Evolutionary conservation across 495 filamentous ascomycete species (phyloP).

Genomic region (Cladorrhinum samala): DNA sequence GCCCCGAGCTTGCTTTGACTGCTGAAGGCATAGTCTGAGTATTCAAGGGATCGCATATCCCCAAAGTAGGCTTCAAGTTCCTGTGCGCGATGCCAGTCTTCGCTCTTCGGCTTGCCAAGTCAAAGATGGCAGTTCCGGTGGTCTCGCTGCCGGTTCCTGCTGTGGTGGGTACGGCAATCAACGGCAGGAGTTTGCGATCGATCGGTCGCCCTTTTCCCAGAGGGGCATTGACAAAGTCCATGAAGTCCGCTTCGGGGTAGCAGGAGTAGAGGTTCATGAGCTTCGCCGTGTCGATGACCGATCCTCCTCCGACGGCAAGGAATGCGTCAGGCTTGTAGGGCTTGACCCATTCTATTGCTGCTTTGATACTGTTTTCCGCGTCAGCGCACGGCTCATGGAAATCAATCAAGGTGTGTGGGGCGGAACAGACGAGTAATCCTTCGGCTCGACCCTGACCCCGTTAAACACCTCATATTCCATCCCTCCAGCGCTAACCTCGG

Average conservation of each 20-base stretch:
- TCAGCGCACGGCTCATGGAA: not conserved
- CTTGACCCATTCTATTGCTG: slow-evolving; percentile 80
- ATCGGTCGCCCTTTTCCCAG: slow-evolving; percentile 84
- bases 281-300: slow-evolving; percentile 95
- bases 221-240: slow-evolving; percentile 97
- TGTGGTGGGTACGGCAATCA: slow-evolving; percentile 92
- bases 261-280: slow-evolving; percentile 93
- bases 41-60: slow-evolving; percentile 93
- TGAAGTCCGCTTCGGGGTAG: slow-evolving; percentile 81
- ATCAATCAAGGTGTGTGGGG: not conserved
- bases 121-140: slow-evolving; percentile 96
- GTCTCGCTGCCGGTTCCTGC: slow-evolving; percentile 94
- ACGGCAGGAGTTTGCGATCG: slow-evolving; percentile 66
- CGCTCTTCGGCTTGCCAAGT: slow-evolving; percentile 76
- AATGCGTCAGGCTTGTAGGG: slow-evolving; percentile 78
- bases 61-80: slow-evolving; percentile 89
- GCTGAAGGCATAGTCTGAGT: slow-evolving; percentile 91
- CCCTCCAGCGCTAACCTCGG: slow-evolving; percentile 45
- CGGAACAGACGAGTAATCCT: slow-evolving; percentile 70
- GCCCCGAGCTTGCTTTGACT: slow-evolving; percentile 78
- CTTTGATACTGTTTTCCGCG: slow-evolving; percentile 55
- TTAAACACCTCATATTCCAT: slow-evolving; percentile 77
- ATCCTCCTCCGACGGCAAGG: slow-evolving; percentile 82
- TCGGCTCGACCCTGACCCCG: slow-evolving; percentile 76
- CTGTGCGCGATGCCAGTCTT: slow-evolving; percentile 96